Conservation (phyloP, 1,139 yeast genomes). For the Kurtzmaniella quercitrusa region DNA sequence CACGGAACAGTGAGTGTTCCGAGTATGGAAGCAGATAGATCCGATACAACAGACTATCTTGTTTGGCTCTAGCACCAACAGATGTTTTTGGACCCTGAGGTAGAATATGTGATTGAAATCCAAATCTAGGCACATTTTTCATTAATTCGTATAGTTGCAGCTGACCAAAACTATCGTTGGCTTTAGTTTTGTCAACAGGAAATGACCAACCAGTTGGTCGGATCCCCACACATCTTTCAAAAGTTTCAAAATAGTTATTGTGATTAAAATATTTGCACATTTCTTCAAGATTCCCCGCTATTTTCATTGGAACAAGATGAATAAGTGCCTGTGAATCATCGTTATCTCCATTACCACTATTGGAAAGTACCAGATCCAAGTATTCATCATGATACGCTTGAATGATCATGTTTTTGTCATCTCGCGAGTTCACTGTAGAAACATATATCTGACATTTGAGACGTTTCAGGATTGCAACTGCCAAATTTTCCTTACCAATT, state of each 20-base stretch:
- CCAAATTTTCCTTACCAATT: constrained; percentile 87
- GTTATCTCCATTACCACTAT: constrained; percentile 24
- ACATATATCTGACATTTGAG: constrained; percentile 47
- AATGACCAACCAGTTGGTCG: constrained; percentile 90
- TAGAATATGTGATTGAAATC: constrained; percentile 26
- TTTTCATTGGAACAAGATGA: constrained; percentile 66
- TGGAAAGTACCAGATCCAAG: constrained; percentile 26
- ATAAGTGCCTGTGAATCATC: constrained; percentile 25
- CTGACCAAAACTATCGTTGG: constrained; percentile 9
- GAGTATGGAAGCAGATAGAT: constrained; percentile 77
- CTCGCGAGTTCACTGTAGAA: constrained; percentile 49
- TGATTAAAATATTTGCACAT: constrained; percentile 48
- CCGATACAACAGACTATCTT: constrained; percentile 31
- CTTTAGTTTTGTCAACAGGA: constrained; percentile 10
- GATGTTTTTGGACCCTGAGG: constrained; percentile 23
- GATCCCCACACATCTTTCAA: constrained; percentile 58
- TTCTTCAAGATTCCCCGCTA: constrained; percentile 31
- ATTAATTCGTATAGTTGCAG: constrained; percentile 10
- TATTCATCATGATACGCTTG: constrained; percentile 29
- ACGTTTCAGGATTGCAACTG: constrained; percentile 59
- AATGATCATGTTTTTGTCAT: constrained; percentile 41
- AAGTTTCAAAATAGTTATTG: constrained; percentile 41
- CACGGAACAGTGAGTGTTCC: constrained; percentile 89
- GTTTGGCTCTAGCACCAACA: constrained; percentile 12
- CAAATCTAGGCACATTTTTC: constrained; percentile 19